Evolutionary conservation across 805 yeast species (phyloP).

Genomic region (Lachancea nothofagi): DNA sequence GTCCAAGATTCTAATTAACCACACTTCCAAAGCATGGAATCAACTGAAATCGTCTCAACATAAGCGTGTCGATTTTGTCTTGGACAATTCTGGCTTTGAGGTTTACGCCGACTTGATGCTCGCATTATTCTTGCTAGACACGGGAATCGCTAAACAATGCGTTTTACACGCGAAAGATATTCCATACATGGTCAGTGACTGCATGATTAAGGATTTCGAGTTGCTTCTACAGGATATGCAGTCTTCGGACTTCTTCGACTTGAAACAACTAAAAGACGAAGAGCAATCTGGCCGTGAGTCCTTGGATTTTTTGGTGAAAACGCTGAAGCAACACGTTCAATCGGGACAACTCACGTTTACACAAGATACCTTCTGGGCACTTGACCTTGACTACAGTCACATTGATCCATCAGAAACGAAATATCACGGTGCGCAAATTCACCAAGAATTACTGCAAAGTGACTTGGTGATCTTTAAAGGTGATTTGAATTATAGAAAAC

Average conservation of each 20-base stretch:
- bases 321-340: constrained; percentile 39
- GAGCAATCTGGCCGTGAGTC: constrained; percentile 39
- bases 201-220: constrained; percentile 74
- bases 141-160: constrained; percentile 56
- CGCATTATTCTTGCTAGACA: constrained; percentile 61
- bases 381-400: constrained; percentile 68
- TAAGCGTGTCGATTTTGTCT: constrained; percentile 67
- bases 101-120: constrained; percentile 77
- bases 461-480: constrained; percentile 84
- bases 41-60: constrained; percentile 31
- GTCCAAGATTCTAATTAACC: constrained; percentile 71
- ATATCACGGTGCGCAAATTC: constrained; percentile 51
- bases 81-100: constrained; percentile 95
- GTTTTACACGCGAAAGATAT: constrained; percentile 82
- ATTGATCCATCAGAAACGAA: constrained; percentile 46
- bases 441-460: constrained; percentile 56
- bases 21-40: constrained; percentile 63
- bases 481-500: constrained; percentile 89
- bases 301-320: constrained; percentile 43
- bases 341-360: constrained; percentile 46
- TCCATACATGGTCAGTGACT: constrained; percentile 98
- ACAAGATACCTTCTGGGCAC: constrained; percentile 83
- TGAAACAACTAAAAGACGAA: constrained; percentile 13
- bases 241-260: constrained; percentile 46
- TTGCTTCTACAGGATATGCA: constrained; percentile 51